These are phyloP conservation scores for Brassica nigra DNA, from an alignment of 345 rosid genomes.

Conservation along the genomic window DNA sequence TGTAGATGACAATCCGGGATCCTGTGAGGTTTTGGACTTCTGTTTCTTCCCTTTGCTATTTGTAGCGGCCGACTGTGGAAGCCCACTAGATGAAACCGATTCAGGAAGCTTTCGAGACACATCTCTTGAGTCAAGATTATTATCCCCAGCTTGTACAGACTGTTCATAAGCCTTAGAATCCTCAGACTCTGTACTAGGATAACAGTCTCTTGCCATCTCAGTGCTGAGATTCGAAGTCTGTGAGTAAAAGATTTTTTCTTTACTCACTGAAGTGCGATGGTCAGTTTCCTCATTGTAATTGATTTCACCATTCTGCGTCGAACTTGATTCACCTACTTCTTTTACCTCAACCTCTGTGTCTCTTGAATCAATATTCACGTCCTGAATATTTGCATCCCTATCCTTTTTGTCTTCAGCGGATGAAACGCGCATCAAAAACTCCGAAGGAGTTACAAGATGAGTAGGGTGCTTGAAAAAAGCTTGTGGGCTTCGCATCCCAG, in stretches of 20 bases:
- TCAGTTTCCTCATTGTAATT: constrained; percentile 45
- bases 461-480: constrained; percentile 69
- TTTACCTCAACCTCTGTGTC: constrained; percentile 65
- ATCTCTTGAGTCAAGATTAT: constrained; percentile 50
- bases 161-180: constrained; percentile 44
- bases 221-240: constrained; percentile 72
- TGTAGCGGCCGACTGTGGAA: constrained; percentile 47
- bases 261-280: constrained; percentile 46
- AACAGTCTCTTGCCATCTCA: constrained; percentile 57
- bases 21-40: constrained; percentile 61
- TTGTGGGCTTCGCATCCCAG: constrained; percentile 48
- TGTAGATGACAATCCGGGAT: constrained; percentile 52
- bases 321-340: constrained; percentile 60
- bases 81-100: constrained; percentile 38
- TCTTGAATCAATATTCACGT: constrained; percentile 46
- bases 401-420: constrained; percentile 58
- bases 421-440: constrained; percentile 63
- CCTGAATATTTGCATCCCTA: constrained; percentile 54
- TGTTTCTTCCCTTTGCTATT: constrained; percentile 61
- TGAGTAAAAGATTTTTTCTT: constrained; percentile 57
- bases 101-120: constrained; percentile 51
- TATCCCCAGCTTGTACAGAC: constrained; percentile 46
- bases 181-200: constrained; percentile 48
- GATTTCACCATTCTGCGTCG: constrained; percentile 50
- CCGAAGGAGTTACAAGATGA: constrained; percentile 84